phyloP scores from a whole-genome alignment of 2,329 filamentous ascomycete species.

The Pyrenochaeta sp. region DNA sequence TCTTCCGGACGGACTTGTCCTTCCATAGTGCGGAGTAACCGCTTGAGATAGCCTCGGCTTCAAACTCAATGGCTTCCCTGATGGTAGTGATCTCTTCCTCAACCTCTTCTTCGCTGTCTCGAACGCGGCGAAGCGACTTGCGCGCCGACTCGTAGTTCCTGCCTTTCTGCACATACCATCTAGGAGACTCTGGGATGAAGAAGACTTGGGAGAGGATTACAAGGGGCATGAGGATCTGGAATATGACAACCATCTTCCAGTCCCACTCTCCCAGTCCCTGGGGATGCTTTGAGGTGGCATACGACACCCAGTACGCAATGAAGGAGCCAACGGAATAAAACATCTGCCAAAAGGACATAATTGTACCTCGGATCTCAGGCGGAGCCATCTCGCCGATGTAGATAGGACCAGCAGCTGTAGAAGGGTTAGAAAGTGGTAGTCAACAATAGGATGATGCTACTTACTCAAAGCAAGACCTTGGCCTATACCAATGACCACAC shows the following conservation, averaged over 20 bases:
- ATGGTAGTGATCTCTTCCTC: conserved; percentile 72
- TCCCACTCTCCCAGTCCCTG: conserved; percentile 72
- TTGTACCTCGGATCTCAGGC: conserved; percentile 69
- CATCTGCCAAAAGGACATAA: conserved; percentile 75
- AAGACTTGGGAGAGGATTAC: conserved; percentile 67
- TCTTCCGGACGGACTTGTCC: conserved; percentile 72
- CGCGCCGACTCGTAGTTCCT: conserved; percentile 69
- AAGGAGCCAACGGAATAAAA: conserved; percentile 72
- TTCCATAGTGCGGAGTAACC: conserved; percentile 74
- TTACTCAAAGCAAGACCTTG: conserved; percentile 72
- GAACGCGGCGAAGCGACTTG: conserved; percentile 65
- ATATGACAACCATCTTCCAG: conserved; percentile 76
- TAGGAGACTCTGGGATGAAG: conserved; percentile 72
- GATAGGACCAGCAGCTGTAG: conserved; percentile 69
- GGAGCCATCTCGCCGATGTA: conserved; percentile 76
- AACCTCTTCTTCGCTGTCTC: conserved; percentile 70
- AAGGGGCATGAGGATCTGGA: conserved; percentile 73
- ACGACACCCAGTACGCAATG: conserved; percentile 71
- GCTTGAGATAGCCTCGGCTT: conserved; percentile 72
- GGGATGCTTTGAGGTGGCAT: conserved; percentile 65
- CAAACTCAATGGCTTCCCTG: conserved; percentile 73
- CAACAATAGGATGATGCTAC: conserved; percentile 15
- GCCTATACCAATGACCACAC: conserved; percentile 73
- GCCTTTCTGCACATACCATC: conserved; percentile 72
- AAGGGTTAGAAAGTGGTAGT: conserved; percentile 8